Base-by-base conservation (phyloP, 306 rosid species). In the Cucumis cinereus region DNA sequence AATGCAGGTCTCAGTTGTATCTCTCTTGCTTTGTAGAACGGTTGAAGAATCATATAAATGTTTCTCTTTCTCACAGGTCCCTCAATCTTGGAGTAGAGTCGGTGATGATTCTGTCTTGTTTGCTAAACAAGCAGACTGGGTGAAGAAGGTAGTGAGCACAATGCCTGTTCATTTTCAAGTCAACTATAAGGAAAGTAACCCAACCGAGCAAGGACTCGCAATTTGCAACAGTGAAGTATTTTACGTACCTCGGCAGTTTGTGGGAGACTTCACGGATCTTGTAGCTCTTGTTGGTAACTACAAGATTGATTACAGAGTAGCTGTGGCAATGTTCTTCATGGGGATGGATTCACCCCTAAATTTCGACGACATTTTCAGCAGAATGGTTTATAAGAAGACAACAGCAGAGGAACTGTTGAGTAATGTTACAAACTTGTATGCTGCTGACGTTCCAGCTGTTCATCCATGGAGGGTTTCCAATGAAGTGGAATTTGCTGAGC, bases 81-180 rank as follows among this genome's bases (percentile, higher is more conserved):
- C 95, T 10, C 84, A 85, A 79, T 94, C 99, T 73, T 94, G 99
- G 99, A 64, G 80, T 77, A 83, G 87, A 89, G 58, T 76, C 86
- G 23, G 78, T 49, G 93, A 83, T 73, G 83, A 83, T 10, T 76
- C 90, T 12, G 93, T 81, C 78, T 90, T 97, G 99, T 88, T 87
- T 82, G 80, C 89, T 56, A 90, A 89, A 81, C 97, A 94, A 85
- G 89, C 93, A 77, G 81, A 81, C 76, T 84, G 89, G 96, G 96
- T 90, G 52, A 86, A 90, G 85, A 89, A 86, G 84, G 86, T 92
- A 77, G 97, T 94, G 28, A 81, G 83, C 89, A 81, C 43, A 76
- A 92, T 94, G 99, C 97, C 97, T 60, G 99, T 81, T 77, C 95
- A 94, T 85, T 89, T 90, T 78, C 99, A 94, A 88, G 90, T 94